Evolutionary conservation across 345 rosid genomes (phyloP).

Genomic region (Eucalyptus microcorys): DNA sequence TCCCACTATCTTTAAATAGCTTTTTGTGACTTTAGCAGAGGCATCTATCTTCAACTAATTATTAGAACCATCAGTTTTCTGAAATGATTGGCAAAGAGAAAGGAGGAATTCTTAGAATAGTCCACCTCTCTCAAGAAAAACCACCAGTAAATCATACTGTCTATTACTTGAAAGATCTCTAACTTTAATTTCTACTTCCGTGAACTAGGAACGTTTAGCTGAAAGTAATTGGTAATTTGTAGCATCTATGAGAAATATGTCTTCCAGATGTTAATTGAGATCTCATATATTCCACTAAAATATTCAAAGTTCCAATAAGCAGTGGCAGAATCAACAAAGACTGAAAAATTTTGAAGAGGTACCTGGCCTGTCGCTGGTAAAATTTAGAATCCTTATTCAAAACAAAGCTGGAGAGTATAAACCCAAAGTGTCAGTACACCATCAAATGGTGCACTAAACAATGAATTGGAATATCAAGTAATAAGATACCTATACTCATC

Average conservation of each 20-base stretch:
- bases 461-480: not conserved
- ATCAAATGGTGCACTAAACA: not conserved
- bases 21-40: not conserved
- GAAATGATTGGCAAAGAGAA: not conserved
- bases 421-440: not conserved
- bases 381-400: slow-evolving; percentile 51
- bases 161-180: not conserved
- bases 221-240: not conserved
- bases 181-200: not conserved
- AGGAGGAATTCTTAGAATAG: not conserved
- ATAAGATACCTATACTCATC: slow-evolving; percentile 73
- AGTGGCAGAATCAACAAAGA: not conserved
- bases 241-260: not conserved
- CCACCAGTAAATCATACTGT: not conserved
- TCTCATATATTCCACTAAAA: not conserved
- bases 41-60: not conserved
- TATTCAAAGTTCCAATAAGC: not conserved
- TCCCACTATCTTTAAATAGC: not conserved
- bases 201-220: not conserved
- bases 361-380: slow-evolving; percentile 63
- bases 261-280: not conserved
- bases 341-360: not conserved
- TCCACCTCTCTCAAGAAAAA: not conserved
- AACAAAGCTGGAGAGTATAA: slow-evolving; percentile 42
- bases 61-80: not conserved